Conservation (phyloP, 371 early-diverging fungal species). For the Rhizopus microsporus region DNA sequence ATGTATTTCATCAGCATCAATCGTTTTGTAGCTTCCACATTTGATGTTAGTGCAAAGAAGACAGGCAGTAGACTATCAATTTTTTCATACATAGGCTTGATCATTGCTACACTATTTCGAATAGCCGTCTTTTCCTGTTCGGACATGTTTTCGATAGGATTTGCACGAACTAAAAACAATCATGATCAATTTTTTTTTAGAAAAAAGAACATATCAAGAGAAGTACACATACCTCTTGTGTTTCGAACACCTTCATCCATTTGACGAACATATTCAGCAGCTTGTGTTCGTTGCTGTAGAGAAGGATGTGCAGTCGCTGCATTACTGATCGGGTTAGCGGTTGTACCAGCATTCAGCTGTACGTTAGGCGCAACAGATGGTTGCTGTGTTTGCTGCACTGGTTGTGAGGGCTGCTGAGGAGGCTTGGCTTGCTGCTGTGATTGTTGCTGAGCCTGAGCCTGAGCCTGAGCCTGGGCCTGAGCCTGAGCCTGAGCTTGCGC, state of each 20-base stretch:
- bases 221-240: constrained; percentile 36
- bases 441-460: constrained; percentile 15
- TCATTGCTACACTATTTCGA: constrained; percentile 38
- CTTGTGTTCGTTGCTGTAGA: constrained; percentile 25
- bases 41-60: constrained; percentile 43
- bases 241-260: constrained; percentile 49
- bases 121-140: constrained; percentile 57
- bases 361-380: too few species aligned
- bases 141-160: constrained; percentile 37
- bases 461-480: constrained; percentile 8
- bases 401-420: constrained; percentile 19
- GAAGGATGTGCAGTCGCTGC: neutral
- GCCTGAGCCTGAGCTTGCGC: constrained; percentile 8
- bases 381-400: constrained; percentile 12
- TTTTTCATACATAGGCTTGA: constrained; percentile 51
- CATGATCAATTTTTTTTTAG: neutral
- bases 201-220: neutral
- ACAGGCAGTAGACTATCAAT: constrained; percentile 48
- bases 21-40: constrained; percentile 38
- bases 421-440: constrained; percentile 18
- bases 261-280: constrained; percentile 47
- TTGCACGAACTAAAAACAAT: constrained; percentile 30
- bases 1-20: constrained; percentile 61
- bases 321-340: neutral
- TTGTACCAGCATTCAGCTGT: neutral